phyloP scores from a whole-genome alignment of 1,139 yeast species.

The Geotrichum europaeum region DNA sequence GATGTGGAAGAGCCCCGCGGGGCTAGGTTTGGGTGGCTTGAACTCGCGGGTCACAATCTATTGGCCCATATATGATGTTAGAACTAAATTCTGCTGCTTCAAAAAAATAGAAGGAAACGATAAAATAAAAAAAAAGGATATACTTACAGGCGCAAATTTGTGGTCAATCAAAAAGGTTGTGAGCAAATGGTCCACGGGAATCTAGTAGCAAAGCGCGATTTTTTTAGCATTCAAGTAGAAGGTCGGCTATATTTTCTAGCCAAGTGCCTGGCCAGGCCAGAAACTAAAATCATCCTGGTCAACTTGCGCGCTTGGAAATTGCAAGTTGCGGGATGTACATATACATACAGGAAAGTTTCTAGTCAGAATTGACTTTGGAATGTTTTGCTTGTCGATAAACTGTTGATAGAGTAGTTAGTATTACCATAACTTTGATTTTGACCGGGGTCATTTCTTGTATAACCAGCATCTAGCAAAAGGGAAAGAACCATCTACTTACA shows the following conservation, averaged over 20 bases:
- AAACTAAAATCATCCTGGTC: background rate
- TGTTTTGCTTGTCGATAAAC: slow-evolving; percentile 32
- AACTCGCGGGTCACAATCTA: slow-evolving; percentile 50
- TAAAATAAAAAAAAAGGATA: background rate
- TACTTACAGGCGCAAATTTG: slow-evolving; percentile 42
- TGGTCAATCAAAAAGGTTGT: slow-evolving; percentile 40
- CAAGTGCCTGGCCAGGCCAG: too few species aligned
- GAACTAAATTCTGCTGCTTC: background rate
- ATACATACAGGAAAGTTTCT: slow-evolving; percentile 43
- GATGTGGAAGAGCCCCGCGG: slow-evolving; percentile 52
- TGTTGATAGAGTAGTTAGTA: slow-evolving; percentile 24
- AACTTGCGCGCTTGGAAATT: background rate
- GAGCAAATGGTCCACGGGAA: slow-evolving; percentile 48
- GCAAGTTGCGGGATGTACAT: background rate
- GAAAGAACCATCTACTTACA: slow-evolving; percentile 18
- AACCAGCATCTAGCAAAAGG: background rate
- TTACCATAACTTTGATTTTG: background rate
- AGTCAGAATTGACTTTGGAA: slow-evolving; percentile 53
- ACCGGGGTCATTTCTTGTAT: background rate
- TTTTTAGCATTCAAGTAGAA: background rate
- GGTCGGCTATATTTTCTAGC: background rate
- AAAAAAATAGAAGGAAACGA: background rate
- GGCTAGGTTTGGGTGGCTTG: slow-evolving; percentile 59
- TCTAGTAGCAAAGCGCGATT: slow-evolving; percentile 17
- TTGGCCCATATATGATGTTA: background rate